Evolutionary conservation across 2,329 filamentous ascomycete genomes (phyloP), one percentile per base, ranked within the genome.

Genomic region (Camillea tinctor): DNA sequence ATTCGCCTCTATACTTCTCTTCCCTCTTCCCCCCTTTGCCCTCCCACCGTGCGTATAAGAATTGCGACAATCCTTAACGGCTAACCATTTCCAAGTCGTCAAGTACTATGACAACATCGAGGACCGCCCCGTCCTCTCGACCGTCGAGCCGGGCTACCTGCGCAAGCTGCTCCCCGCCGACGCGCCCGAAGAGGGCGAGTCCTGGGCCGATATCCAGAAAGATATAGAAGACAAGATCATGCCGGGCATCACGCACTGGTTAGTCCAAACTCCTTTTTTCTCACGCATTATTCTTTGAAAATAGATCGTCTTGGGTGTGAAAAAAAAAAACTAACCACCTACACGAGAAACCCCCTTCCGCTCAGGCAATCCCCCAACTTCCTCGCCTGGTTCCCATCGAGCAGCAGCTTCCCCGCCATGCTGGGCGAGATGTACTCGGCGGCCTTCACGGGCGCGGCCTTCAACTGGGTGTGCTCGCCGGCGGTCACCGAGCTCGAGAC

Each of bases 381-480:
- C 82, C 92, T 97, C 86, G 94, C 94, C 51, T 98, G 96, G 81
- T 98, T 95, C 77, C 91, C 94, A 1, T 92, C 92, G 54, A 88
- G 86, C 22, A 88, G 88, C 56, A 91, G 89, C 40, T 97, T 89
- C 72, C 93, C 94, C 0, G 86, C 88, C 24, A 94, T 97, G 74
- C 83, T 98, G 11, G 94, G 92, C 20, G 94, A 98, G 77, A 88
- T 98, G 80, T 98, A 97, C 80, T 92, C 88, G 50, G 88, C 91
- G 4, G 90, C 92, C 6, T 93, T 97, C 77, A 95, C 88, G 13
- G 91, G 91, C 17, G 92, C 94, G 1, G 92, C 92, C 48, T 98
- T 98, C 82, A 98, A 98, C 77, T 98, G 94, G 94, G 88, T 97
- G 65, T 97, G 94, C 77, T 93, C 89, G 5, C 94, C 94, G 0